These are phyloP conservation scores for Daldinia concentrica DNA, from an alignment of 495 filamentous ascomycete species.

Conservation along the genomic window DNA sequence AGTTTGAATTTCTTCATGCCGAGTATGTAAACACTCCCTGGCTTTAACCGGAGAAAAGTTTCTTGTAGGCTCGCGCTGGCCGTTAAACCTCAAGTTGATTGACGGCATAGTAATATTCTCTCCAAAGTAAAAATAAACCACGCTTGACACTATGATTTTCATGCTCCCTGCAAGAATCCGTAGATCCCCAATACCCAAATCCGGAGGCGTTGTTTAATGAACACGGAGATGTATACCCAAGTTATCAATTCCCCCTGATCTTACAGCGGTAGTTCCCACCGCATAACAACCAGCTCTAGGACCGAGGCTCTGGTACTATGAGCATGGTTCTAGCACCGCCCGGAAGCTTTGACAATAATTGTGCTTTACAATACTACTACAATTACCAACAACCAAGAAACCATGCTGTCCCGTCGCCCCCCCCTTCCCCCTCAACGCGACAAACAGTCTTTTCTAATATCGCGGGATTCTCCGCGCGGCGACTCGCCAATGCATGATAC, in stretches of 20 bases:
- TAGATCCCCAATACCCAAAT: background rate
- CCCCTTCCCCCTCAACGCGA: constrained; percentile 3
- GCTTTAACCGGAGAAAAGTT: too few species aligned
- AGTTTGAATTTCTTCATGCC: background rate
- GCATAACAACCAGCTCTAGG: background rate
- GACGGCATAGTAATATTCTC: too few species aligned
- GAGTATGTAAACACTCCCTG: background rate
- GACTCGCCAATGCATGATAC: constrained; percentile 35
- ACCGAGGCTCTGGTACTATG: constrained; percentile 5
- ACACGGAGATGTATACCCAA: background rate
- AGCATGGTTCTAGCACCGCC: background rate
- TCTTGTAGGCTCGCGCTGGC: too few species aligned
- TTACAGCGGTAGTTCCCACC: background rate
- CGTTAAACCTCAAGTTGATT: too few species aligned
- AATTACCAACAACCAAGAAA: background rate
- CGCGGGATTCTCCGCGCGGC: constrained; percentile 28
- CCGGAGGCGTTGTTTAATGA: background rate
- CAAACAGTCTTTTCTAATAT: background rate
- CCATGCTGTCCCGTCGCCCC: constrained; percentile 11
- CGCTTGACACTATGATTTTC: background rate
- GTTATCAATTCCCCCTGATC: background rate
- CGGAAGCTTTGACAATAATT: background rate
- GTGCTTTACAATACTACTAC: too few species aligned
- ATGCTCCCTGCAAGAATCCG: background rate
- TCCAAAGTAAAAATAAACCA: too few species aligned